Conservation (phyloP, 345 rosid species). For the Eucalyptus brandiana region DNA sequence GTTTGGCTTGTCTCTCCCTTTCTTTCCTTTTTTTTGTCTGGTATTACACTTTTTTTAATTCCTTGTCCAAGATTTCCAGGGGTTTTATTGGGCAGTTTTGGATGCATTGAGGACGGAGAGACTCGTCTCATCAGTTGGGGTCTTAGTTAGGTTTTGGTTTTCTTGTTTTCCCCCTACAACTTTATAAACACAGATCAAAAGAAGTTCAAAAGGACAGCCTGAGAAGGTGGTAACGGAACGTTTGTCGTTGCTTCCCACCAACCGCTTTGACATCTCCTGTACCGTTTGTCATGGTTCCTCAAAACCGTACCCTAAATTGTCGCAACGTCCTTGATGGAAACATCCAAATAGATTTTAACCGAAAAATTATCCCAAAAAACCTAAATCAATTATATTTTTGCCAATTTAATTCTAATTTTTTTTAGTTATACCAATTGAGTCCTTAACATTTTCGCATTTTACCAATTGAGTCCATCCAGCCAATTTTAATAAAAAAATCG, state of each 20-base stretch:
- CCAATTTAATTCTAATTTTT: no score
- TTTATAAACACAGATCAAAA: neutral
- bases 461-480: fast-evolving
- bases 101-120: neutral
- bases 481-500: no score
- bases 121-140: neutral
- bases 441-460: no score
- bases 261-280: neutral
- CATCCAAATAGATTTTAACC: no score
- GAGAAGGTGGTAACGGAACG: neutral
- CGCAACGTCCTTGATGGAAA: neutral
- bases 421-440: no score
- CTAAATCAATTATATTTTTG: no score
- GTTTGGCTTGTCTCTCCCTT: neutral
- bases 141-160: neutral
- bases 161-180: neutral
- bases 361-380: no score
- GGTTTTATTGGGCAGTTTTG: neutral
- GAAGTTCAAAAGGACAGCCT: neutral
- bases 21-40: neutral
- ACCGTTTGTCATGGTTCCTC: neutral
- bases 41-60: neutral
- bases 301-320: neutral
- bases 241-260: neutral
- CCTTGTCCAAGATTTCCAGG: neutral